phyloP scores from a whole-genome alignment of 441 rosid species.

The Gossypium aridum region DNA sequence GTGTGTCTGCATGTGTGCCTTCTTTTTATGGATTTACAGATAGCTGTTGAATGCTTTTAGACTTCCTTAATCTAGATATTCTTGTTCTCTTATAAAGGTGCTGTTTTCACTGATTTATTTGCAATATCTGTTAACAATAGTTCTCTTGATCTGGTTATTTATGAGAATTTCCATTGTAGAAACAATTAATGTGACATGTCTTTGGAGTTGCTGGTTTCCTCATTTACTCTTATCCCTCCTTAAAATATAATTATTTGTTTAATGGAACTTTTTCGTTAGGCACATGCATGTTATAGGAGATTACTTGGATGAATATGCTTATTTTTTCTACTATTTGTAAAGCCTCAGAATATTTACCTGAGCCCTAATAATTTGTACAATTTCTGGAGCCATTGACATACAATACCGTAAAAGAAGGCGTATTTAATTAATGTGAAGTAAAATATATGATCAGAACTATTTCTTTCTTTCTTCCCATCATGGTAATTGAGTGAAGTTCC shows the following conservation, averaged over 20 bases:
- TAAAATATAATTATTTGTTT: not conserved
- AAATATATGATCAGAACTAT: not conserved
- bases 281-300: not conserved
- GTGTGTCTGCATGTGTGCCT: not conserved
- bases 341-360: not conserved
- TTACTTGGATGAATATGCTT: not conserved
- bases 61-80: slow-evolving; percentile 13
- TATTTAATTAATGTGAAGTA: not conserved
- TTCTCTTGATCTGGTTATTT: not conserved
- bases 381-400: not conserved
- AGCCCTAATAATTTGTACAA: not conserved
- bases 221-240: not conserved
- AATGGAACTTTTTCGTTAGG: not conserved
- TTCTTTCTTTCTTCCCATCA: not conserved
- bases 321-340: not conserved
- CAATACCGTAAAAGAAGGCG: not conserved
- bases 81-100: slow-evolving; percentile 7
- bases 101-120: slow-evolving; percentile 11
- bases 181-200: not conserved
- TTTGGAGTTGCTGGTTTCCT: not conserved
- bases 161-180: not conserved
- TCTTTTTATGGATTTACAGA: not conserved
- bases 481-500: not conserved
- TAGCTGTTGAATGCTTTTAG: slow-evolving; percentile 13
- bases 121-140: not conserved